These are phyloP conservation scores for Pseudognaphalium luteoalbum DNA, from an alignment of 129 eudicot genomes.

Conservation along the genomic window DNA sequence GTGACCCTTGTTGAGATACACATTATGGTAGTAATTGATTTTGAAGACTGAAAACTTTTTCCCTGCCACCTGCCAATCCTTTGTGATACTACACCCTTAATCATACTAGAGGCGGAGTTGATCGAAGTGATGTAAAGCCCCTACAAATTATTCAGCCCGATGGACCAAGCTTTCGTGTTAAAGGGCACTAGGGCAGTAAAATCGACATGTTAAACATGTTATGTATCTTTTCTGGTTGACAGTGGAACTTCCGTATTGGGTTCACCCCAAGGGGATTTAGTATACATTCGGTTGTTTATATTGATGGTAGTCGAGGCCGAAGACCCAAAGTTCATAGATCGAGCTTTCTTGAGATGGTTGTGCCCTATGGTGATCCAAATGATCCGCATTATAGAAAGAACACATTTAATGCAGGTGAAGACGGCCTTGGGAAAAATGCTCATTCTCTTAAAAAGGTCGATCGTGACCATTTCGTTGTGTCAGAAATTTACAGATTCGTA, in stretches of 20 bases:
- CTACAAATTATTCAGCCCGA: constrained; percentile 70
- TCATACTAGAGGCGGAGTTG: too few species aligned
- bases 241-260: constrained; percentile 97
- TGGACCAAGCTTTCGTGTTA: constrained; percentile 83
- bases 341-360: constrained; percentile 98
- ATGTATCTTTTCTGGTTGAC: constrained; percentile 32
- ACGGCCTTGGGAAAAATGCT: constrained; percentile 92
- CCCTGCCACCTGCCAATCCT: too few species aligned
- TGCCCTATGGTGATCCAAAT: constrained; percentile 95
- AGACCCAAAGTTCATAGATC: constrained; percentile 93
- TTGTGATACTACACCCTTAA: too few species aligned
- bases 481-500: background rate
- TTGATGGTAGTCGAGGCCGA: constrained; percentile 93
- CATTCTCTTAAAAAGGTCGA: constrained; percentile 60
- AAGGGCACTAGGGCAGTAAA: too few species aligned
- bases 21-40: too few species aligned
- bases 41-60: too few species aligned
- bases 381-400: constrained; percentile 93
- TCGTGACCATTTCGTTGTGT: background rate
- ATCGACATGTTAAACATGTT: background rate
- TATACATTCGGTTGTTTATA: constrained; percentile 80
- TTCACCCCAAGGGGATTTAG: constrained; percentile 90
- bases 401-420: constrained; percentile 98
- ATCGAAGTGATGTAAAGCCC: too few species aligned
- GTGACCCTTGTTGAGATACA: too few species aligned